phyloP scores from a whole-genome alignment of 805 yeast species.

The Kazachstania bromeliacearum region DNA sequence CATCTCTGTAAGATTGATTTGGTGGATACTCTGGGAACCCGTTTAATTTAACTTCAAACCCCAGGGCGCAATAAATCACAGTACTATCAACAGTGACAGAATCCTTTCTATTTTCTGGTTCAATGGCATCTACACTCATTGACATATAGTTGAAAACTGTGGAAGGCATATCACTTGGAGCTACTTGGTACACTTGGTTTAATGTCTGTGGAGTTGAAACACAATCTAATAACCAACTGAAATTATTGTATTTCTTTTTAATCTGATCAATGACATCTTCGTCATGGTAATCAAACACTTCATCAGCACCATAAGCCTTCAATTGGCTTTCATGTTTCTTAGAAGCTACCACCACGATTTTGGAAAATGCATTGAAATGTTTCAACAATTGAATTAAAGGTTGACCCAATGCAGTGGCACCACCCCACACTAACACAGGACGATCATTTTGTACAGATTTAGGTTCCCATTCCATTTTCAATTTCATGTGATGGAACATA shows the following conservation, averaged over 20 bases:
- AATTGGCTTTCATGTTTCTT: slow-evolving; percentile 33
- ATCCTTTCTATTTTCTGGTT: slow-evolving; percentile 21
- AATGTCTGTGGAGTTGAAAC: slow-evolving; percentile 24
- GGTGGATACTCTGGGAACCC: slow-evolving; percentile 12
- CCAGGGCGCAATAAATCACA: slow-evolving; percentile 31
- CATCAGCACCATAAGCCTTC: slow-evolving; percentile 39
- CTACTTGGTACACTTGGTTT: slow-evolving; percentile 25
- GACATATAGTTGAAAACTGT: slow-evolving; percentile 27
- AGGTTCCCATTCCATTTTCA: slow-evolving; percentile 17
- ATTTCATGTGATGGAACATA: slow-evolving; percentile 23
- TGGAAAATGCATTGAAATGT: slow-evolving; percentile 30
- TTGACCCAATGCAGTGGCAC: slow-evolving; percentile 55
- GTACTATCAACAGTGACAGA: slow-evolving; percentile 27
- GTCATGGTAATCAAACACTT: slow-evolving; percentile 39
- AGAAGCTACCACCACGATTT: slow-evolving; percentile 41
- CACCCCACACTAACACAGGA: slow-evolving; percentile 49
- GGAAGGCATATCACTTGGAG: slow-evolving; percentile 26
- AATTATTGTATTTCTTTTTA: slow-evolving; percentile 21
- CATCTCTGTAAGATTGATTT: slow-evolving; percentile 13
- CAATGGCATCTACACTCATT: slow-evolving; percentile 13
- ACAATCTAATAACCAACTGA: slow-evolving; percentile 26
- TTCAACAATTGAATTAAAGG: slow-evolving; percentile 49
- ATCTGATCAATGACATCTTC: slow-evolving; percentile 35
- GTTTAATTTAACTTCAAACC: slow-evolving; percentile 26
- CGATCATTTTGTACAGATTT: slow-evolving; percentile 25